phyloP scores from a whole-genome alignment of 23 red algal species.

The Gracilaria gracilis region DNA sequence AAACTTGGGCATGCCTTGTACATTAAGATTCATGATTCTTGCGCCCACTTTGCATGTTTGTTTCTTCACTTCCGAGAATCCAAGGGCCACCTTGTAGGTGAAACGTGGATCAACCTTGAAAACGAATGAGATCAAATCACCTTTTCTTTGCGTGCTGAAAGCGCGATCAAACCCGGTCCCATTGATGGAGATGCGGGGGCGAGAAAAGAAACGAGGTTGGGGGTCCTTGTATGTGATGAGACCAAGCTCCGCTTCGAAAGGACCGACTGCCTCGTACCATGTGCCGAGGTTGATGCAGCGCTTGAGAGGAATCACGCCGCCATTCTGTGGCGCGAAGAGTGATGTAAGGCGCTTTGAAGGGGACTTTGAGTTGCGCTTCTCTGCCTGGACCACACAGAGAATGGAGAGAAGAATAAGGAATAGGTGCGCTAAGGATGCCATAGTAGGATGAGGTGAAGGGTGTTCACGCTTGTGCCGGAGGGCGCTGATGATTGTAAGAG shows the following conservation, averaged over 20 bases:
- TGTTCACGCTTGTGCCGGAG: too few relatives aligned
- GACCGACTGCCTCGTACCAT: slow-evolving; percentile 18
- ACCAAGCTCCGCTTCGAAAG: slow-evolving; percentile 25
- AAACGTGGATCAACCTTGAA: slow-evolving; percentile 1
- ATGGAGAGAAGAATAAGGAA: neutral
- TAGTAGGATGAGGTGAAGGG: neutral
- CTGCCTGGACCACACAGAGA: neutral
- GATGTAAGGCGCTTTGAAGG: slow-evolving; percentile 5
- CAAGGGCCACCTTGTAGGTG: slow-evolving; percentile 13
- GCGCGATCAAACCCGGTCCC: slow-evolving; percentile 19
- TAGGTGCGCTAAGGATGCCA: neutral
- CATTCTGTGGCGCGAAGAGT: slow-evolving; percentile 14
- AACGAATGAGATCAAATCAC: slow-evolving; percentile 15
- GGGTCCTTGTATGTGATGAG: slow-evolving; percentile 4
- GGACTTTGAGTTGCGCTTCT: neutral
- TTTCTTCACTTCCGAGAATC: slow-evolving; percentile 16
- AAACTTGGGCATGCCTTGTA: slow-evolving; percentile 21
- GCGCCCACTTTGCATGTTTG: neutral
- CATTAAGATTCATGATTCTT: slow-evolving; percentile 23
- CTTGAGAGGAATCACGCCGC: slow-evolving; percentile 1
- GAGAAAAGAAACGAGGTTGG: neutral
- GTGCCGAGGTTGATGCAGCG: slow-evolving; percentile 39
- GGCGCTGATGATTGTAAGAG: too few relatives aligned
- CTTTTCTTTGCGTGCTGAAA: slow-evolving; percentile 34
- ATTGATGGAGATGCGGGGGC: neutral